phyloP scores from a whole-genome alignment of 192 early-diverging fungal genomes.

The Mortierella hygrophila region DNA sequence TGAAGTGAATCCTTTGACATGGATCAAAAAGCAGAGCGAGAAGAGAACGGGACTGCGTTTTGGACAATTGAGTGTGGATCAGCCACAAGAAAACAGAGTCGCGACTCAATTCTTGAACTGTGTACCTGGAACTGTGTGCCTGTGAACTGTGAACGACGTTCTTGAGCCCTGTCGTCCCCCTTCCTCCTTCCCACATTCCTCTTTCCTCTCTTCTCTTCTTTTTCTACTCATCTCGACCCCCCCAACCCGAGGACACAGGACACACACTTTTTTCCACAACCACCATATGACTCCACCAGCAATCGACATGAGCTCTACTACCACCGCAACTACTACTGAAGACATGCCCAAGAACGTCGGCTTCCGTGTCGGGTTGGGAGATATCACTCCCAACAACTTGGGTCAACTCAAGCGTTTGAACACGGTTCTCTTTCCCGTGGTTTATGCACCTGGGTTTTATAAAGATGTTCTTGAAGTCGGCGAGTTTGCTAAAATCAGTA shows the following conservation, averaged over 20 bases:
- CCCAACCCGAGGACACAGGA: background rate
- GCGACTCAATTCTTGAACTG: background rate
- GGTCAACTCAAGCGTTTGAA: constrained; percentile 82
- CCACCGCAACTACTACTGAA: constrained; percentile 16
- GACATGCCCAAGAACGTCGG: constrained; percentile 25
- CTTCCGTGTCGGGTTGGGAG: constrained; percentile 63
- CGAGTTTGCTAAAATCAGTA: constrained; percentile 80
- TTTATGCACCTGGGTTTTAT: constrained; percentile 86
- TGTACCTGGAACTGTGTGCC: background rate
- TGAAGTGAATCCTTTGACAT: too few relatives aligned
- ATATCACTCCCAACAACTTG: constrained; percentile 72
- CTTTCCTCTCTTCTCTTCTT: background rate
- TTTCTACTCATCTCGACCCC: background rate
- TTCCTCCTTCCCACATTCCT: background rate
- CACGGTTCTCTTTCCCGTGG: constrained; percentile 87
- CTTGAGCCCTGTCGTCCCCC: background rate
- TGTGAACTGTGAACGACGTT: background rate
- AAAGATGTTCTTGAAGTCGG: constrained; percentile 74
- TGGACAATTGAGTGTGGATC: background rate
- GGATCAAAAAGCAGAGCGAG: background rate
- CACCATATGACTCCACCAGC: constrained; percentile 44
- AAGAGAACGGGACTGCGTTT: constrained; percentile 14
- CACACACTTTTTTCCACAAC: background rate
- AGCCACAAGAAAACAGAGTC: constrained; percentile 16
- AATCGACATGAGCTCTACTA: constrained; percentile 31